Evolutionary conservation across 2,329 filamentous ascomycete genomes (phyloP), one percentile per base, ranked within the genome.

Genomic region (Pestalotiopsis sp.): DNA sequence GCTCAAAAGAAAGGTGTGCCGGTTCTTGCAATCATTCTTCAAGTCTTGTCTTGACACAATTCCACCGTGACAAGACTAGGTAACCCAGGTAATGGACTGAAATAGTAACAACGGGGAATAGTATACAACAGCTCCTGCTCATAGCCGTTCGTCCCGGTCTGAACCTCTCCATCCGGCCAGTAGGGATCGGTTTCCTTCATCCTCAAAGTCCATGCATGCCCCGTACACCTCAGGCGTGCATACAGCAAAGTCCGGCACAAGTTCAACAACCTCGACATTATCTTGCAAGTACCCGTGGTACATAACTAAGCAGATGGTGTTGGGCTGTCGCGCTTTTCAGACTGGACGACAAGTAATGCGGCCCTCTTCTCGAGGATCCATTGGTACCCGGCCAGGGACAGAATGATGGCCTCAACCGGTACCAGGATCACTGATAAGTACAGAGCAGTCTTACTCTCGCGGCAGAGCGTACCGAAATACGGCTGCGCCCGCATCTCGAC

Each of bases 361-460:
- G 78, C 71, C 72, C 82, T 85, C 73, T 81, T 83, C 78, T 85
- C 81, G 12, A 85, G 72, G 67, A 82, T 77, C 65, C 81, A 74
- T 72, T 86, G 82, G 69, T 82, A 84, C 17, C 77, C 82, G 2
- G 84, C 83, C 25, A 84, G 74, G 2, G 76, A 83, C 57, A 91
- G 72, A 2, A 85, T 80, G 17, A 84, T 72, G 3, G 84, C 78
- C 78, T 91, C 84, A 57, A 91, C 76, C 12, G 88, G 88, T 38
- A 91, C 84, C 63, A 90, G 81, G 71, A 89, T 76, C 67, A 89
- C 81, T 27, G 84, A 82, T 59, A 91, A 79, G 72, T 86, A 86
- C 36, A 90, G 76, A 2, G 83, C 85, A 4, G 84, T 85, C 74
- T 83, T 82, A 78, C 83, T 88, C 78, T 90, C 84, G 69, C 78